Conservation (phyloP, 129 eudicot genomes). For the Pseudognaphalium luteoalbum region DNA sequence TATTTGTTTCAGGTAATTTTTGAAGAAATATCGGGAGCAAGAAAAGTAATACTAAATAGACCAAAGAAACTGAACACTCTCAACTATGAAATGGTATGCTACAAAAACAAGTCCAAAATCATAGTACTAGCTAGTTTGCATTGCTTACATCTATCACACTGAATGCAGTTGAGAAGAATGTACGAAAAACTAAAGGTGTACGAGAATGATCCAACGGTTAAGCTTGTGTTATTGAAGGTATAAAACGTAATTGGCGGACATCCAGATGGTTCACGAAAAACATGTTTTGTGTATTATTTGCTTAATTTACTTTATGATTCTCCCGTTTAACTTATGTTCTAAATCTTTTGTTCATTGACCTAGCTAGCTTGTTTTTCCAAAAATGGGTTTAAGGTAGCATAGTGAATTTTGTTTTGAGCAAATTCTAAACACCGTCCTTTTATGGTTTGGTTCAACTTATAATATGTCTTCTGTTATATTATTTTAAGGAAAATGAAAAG, state of each 20-base stretch:
- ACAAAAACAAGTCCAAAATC: neutral
- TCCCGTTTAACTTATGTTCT: neutral
- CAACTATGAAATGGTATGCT: slow-evolving; percentile 47
- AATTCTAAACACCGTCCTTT: no score
- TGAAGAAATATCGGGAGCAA: slow-evolving; percentile 32
- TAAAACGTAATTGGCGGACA: neutral
- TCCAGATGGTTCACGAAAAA: neutral
- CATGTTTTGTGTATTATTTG: no score
- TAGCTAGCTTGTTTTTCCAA: neutral
- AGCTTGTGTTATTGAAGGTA: slow-evolving; percentile 49
- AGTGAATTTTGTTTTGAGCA: no score
- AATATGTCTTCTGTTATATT: no score
- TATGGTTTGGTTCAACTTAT: no score
- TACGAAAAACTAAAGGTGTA: slow-evolving; percentile 26
- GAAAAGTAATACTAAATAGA: slow-evolving; percentile 44
- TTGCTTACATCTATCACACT: neutral
- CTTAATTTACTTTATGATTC: no score
- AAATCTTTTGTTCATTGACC: neutral
- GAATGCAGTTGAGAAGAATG: slow-evolving; percentile 35
- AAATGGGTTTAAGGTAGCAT: no score
- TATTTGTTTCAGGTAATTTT: slow-evolving; percentile 31
- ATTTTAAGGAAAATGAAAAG: no score
- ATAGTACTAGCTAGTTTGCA: neutral
- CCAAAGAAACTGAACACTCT: slow-evolving; percentile 33
- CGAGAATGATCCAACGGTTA: slow-evolving; percentile 48